Evolutionary conservation across 1,139 yeast species (phyloP), one percentile per base, ranked within the genome.

Genomic region (Debaryomycetaceae sp.): DNA sequence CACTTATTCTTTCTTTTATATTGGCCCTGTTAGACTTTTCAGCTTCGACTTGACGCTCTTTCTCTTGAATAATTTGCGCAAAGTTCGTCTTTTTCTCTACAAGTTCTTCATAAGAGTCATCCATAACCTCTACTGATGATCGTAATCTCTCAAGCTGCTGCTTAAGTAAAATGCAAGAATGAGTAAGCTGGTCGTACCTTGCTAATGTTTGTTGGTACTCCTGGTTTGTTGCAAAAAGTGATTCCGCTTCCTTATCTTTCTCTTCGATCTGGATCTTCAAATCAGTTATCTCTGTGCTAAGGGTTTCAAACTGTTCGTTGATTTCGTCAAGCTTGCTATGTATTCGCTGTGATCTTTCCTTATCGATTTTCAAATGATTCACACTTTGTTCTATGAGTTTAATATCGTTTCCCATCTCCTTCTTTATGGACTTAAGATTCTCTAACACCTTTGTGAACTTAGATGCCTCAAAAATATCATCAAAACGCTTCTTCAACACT

Each of bases 381-480:
- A 87, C 95, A 24, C 86, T 79, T 52, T 87, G 89, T 47, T 84
- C 83, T 37, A 88, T 71, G 16, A 91, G 59, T 54, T 84, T 86
- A 36, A 87, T 84, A 44, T 88, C 94, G 1, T 73, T 68, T 5
- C 80, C 65, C 78, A 88, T 79, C 39, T 88, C 95, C 54, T 89
- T 91, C 42, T 87, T 78, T 36, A 89, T 78, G 0, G 61, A 59
- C 57, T 89, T 91, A 54, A 94, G 73, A 44, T 78, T 81, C 43
- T 91, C 97, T 35, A 92, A 67, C 1, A 95, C 96, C 56, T 87
- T 91, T 1, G 97, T 89, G 53, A 86, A 94, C 59, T 88, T 89
- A 50, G 89, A 79, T 0, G 98, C 96, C 59, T 94, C 98, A 52
- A 94, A 94, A 5, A 94, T 92, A 58, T 92, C 98, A 60, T 94